phyloP scores from a whole-genome alignment of 208 protist genomes.

The Phytomonas francai region DNA sequence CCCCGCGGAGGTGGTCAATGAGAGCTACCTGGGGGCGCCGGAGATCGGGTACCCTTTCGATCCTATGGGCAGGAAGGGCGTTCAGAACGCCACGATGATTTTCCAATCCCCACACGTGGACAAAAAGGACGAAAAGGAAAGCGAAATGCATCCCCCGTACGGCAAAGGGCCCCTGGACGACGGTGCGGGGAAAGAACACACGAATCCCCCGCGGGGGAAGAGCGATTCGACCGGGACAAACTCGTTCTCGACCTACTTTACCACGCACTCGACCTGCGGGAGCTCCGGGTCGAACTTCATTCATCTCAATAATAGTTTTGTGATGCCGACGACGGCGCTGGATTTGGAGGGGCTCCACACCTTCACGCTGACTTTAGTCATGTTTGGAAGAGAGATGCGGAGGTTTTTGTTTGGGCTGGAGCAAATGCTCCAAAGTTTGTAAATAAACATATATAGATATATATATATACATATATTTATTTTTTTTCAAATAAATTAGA shows the following conservation, averaged over 20 bases:
- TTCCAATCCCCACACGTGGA: too few relatives aligned
- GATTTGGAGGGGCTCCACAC: constrained; percentile 66
- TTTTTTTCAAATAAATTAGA: background rate
- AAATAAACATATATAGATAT: too few relatives aligned
- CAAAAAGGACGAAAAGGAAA: background rate
- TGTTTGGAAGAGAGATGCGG: constrained; percentile 61
- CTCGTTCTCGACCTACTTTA: too few relatives aligned
- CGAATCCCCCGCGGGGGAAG: background rate
- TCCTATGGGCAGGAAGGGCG: too few relatives aligned
- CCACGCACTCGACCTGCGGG: too few relatives aligned
- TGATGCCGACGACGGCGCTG: constrained; percentile 43
- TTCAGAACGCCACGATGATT: too few relatives aligned
- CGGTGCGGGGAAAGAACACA: too few relatives aligned
- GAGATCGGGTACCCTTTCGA: too few relatives aligned
- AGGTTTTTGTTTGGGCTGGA: constrained; percentile 53
- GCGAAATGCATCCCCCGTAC: background rate
- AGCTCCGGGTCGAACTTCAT: constrained; percentile 6
- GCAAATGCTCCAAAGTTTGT: constrained; percentile 58
- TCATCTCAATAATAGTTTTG: constrained; percentile 59
- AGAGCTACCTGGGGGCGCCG: too few relatives aligned
- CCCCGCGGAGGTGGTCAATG: too few relatives aligned
- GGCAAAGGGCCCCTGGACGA: background rate
- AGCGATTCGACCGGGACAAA: background rate
- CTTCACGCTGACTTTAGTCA: constrained; percentile 48
- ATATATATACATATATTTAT: constrained; percentile 3